Conservation (phyloP, 768 basidiomycete genomes). For the Boletus sp. region DNA sequence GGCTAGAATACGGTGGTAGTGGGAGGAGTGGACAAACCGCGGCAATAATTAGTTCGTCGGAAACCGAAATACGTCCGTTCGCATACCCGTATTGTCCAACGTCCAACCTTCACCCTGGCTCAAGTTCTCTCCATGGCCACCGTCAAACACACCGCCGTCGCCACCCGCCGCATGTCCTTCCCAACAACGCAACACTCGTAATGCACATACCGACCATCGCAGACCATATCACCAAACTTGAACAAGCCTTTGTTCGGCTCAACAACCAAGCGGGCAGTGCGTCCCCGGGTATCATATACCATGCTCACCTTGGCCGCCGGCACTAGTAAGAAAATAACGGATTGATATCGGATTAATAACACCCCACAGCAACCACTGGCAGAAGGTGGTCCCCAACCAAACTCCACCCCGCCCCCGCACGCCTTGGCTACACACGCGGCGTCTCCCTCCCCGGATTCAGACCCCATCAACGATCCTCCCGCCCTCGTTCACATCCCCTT, state of each 20-base stretch:
- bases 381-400: background rate
- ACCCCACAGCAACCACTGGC: background rate
- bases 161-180: conserved; percentile 56
- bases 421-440: too few relatives aligned
- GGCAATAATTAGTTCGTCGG: background rate
- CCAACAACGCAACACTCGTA: background rate
- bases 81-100: background rate
- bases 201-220: background rate
- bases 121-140: conserved; percentile 58
- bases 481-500: background rate
- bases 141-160: conserved; percentile 65
- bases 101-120: background rate
- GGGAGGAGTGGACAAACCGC: background rate
- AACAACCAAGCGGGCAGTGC: background rate
- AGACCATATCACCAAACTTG: background rate
- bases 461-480: background rate
- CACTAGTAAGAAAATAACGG: background rate
- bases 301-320: background rate
- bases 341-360: background rate
- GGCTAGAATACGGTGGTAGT: background rate
- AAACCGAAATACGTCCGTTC: background rate
- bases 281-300: background rate
- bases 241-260: background rate
- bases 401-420: background rate
- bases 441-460: too few relatives aligned